phyloP scores from a whole-genome alignment of 495 filamentous ascomycete species.

The Talaromyces wortmannii region DNA sequence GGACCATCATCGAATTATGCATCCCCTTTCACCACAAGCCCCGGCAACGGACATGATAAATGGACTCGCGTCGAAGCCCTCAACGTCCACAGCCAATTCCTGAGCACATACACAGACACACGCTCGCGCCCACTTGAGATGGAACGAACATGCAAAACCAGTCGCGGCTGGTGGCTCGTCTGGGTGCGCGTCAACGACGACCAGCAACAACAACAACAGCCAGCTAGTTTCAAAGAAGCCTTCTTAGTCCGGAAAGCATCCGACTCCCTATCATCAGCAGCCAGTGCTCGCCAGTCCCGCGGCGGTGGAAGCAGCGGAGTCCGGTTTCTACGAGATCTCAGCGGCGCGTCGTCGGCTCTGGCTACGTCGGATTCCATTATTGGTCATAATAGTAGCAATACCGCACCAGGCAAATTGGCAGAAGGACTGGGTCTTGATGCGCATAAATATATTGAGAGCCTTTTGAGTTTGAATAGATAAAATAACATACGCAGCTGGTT shows the following conservation, averaged over 20 bases:
- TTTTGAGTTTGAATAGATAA: slow-evolving; percentile 69
- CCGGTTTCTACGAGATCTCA: slow-evolving; percentile 41
- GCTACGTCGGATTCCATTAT: slow-evolving; percentile 10
- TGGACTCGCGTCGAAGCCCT: slow-evolving; percentile 88
- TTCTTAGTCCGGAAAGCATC: slow-evolving; percentile 74
- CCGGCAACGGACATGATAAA: slow-evolving; percentile 6
- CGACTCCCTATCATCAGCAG: slow-evolving; percentile 40
- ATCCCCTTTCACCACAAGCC: slow-evolving; percentile 6
- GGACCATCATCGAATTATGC: slow-evolving; percentile 1
- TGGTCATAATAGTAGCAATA: slow-evolving; percentile 27
- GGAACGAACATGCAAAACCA: slow-evolving; percentile 89
- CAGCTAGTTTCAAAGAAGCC: slow-evolving; percentile 53
- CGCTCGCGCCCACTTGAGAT: slow-evolving; percentile 51
- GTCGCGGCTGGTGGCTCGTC: slow-evolving; percentile 91
- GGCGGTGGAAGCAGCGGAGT: slow-evolving; percentile 29
- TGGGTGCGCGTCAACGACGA: slow-evolving; percentile 68
- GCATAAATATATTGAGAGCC: slow-evolving; percentile 73
- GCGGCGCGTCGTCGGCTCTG: slow-evolving; percentile 25
- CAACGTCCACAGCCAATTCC: slow-evolving; percentile 78
- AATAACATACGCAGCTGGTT: too few species aligned
- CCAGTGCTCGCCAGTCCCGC: slow-evolving; percentile 15
- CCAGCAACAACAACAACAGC: slow-evolving; percentile 7
- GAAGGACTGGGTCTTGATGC: slow-evolving; percentile 88
- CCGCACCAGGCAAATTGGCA: slow-evolving; percentile 59
- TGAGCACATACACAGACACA: slow-evolving; percentile 66